These are phyloP conservation scores for Phytophthora nicotianae DNA, from an alignment of 352 stramenopile genomes.

Conservation along the genomic window DNA sequence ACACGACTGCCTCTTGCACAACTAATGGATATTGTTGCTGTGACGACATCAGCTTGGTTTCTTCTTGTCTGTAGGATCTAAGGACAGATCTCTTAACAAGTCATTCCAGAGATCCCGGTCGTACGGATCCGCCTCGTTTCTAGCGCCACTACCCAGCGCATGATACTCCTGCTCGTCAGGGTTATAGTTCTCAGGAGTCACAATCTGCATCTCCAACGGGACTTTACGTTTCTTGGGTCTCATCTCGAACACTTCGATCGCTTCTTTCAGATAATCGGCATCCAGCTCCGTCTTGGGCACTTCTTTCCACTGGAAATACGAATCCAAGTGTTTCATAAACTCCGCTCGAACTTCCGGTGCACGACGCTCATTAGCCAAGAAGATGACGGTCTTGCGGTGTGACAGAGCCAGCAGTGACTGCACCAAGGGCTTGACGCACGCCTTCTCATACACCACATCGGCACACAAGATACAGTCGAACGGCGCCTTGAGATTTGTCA, in stretches of 20 bases:
- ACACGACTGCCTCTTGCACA: constrained; percentile 12
- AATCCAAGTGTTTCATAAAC: constrained; percentile 66
- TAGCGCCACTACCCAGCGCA: constrained; percentile 37
- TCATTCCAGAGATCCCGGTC: constrained; percentile 77
- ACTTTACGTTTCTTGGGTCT: constrained; percentile 79
- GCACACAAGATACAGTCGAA: constrained; percentile 85
- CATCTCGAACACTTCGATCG: constrained; percentile 84
- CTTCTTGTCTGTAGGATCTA: constrained; percentile 29
- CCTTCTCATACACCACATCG: constrained; percentile 85
- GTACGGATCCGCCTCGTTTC: constrained; percentile 50
- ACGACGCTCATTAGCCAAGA: constrained; percentile 77
- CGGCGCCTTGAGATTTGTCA: constrained; percentile 55
- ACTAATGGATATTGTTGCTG: constrained; percentile 7
- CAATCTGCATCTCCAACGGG: constrained; percentile 72
- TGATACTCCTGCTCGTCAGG: constrained; percentile 46
- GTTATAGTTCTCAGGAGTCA: constrained; percentile 29
- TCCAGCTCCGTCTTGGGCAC: constrained; percentile 64
- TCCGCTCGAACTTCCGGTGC: constrained; percentile 64
- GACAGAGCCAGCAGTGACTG: constrained; percentile 80
- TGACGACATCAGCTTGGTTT: constrained; percentile 17
- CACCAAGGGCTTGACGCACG: constrained; percentile 72
- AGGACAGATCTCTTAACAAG: constrained; percentile 45
- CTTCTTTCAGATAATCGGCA: constrained; percentile 68
- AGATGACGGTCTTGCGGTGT: constrained; percentile 81
- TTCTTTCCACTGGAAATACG: constrained; percentile 82